Evolutionary conservation across 331 rosid genomes (phyloP).

Genomic region (Saraca asoca): DNA sequence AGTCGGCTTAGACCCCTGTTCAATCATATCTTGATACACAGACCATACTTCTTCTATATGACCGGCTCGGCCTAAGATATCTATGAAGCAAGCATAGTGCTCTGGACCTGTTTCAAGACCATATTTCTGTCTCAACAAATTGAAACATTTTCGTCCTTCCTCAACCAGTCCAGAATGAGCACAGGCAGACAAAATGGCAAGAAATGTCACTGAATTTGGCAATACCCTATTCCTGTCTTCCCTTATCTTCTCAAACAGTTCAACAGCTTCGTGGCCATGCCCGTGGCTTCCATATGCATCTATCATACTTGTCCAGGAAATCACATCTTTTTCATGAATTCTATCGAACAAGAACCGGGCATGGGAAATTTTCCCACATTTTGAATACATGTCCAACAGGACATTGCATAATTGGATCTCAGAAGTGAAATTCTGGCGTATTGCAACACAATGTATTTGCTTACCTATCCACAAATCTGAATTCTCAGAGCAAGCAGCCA

Average conservation of each 20-base stretch:
- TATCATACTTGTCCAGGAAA: slow-evolving; percentile 68
- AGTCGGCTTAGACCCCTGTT: slow-evolving; percentile 41
- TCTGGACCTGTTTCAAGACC: slow-evolving; percentile 50
- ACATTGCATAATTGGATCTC: slow-evolving; percentile 59
- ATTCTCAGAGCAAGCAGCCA: slow-evolving; percentile 65
- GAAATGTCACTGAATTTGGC: slow-evolving; percentile 63
- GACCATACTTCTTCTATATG: slow-evolving; percentile 58
- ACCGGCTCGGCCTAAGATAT: slow-evolving; percentile 60
- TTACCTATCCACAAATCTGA: slow-evolving; percentile 55
- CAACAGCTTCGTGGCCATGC: slow-evolving; percentile 56
- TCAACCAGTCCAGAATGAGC: slow-evolving; percentile 69
- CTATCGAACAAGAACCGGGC: slow-evolving; percentile 50
- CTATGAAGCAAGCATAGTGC: slow-evolving; percentile 64
- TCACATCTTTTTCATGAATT: slow-evolving; percentile 46
- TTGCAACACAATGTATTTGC: slow-evolving; percentile 61
- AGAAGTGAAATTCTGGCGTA: slow-evolving; percentile 48
- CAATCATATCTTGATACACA: slow-evolving; percentile 41
- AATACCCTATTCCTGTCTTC: slow-evolving; percentile 40
- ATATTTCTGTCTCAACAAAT: slow-evolving; percentile 45
- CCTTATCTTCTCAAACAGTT: slow-evolving; percentile 40
- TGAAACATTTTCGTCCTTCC: slow-evolving; percentile 55
- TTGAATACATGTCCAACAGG: slow-evolving; percentile 59
- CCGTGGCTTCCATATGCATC: slow-evolving; percentile 69
- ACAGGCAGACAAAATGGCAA: slow-evolving; percentile 64
- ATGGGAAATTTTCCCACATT: slow-evolving; percentile 54